Evolutionary conservation across 78 protist genomes (phyloP).

Genomic region (Guillardia theta): DNA sequence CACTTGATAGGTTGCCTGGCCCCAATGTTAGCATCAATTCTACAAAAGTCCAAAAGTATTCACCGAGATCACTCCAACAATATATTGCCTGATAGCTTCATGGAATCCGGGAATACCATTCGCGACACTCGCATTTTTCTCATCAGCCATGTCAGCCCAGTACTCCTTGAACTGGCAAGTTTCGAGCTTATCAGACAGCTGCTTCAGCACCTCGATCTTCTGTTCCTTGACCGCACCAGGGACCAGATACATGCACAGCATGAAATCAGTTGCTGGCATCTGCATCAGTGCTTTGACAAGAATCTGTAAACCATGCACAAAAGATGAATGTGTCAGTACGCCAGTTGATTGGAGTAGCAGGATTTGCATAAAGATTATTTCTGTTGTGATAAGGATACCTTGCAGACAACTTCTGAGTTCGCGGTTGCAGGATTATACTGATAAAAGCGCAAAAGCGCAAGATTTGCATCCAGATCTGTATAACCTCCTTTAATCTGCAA

Average conservation of each 20-base stretch:
- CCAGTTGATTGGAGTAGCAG: neutral
- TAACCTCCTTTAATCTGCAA: neutral
- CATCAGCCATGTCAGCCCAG: neutral
- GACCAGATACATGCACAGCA: neutral
- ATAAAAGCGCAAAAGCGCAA: neutral
- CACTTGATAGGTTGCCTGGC: neutral
- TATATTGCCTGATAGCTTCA: neutral
- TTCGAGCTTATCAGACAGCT: conserved; percentile 9
- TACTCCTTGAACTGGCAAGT: neutral
- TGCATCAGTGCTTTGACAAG: neutral
- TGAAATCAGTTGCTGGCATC: neutral
- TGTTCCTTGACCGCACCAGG: neutral
- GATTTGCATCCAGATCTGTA: neutral
- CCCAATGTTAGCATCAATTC: neutral
- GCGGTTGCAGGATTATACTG: neutral
- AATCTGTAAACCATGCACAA: neutral
- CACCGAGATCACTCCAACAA: neutral
- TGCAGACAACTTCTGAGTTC: neutral
- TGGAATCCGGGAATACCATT: neutral
- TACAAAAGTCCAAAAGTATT: neutral
- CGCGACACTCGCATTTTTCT: neutral
- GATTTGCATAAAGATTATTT: neutral
- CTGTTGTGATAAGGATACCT: neutral
- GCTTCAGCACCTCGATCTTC: neutral
- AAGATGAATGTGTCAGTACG: neutral